Conservation (phyloP, 2,329 filamentous ascomycete species). For the Elsinoe necatrix region DNA sequence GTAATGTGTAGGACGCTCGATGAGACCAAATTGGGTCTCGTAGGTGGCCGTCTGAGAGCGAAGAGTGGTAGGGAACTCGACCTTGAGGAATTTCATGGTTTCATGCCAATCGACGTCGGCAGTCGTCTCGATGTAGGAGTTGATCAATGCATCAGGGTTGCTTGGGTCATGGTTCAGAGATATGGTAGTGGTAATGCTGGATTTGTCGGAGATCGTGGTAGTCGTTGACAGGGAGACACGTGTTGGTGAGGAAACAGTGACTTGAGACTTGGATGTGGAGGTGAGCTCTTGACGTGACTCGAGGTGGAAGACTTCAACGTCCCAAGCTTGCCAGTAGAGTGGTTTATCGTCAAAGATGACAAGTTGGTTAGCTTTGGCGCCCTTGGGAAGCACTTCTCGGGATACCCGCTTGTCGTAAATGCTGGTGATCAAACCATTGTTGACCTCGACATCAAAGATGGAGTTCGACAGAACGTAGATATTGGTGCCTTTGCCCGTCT, state of each 20-base stretch:
- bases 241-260: constrained; percentile 64
- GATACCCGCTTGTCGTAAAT: constrained; percentile 65
- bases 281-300: constrained; percentile 72
- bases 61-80: constrained; percentile 91
- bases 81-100: constrained; percentile 95
- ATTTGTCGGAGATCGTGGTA: constrained; percentile 78
- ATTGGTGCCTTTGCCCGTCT: constrained; percentile 41
- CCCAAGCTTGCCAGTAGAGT: constrained; percentile 95
- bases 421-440: constrained; percentile 71
- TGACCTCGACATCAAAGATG: constrained; percentile 63
- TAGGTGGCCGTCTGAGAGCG: constrained; percentile 88
- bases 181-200: constrained; percentile 79
- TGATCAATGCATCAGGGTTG: constrained; percentile 33
- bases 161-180: constrained; percentile 59
- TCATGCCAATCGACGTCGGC: constrained; percentile 96
- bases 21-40: constrained; percentile 87
- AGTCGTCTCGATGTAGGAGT: constrained; percentile 64
- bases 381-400: constrained; percentile 67
- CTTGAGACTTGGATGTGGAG: constrained; percentile 54
- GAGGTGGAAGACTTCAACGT: constrained; percentile 93
- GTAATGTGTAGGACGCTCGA: constrained; percentile 88
- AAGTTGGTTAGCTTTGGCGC: constrained; percentile 75
- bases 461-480: constrained; percentile 74
- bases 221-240: constrained; percentile 74
- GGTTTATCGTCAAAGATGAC: constrained; percentile 97